Evolutionary conservation across 163 green algal species (phyloP).

Genomic region (Smithsoniella earleae): DNA sequence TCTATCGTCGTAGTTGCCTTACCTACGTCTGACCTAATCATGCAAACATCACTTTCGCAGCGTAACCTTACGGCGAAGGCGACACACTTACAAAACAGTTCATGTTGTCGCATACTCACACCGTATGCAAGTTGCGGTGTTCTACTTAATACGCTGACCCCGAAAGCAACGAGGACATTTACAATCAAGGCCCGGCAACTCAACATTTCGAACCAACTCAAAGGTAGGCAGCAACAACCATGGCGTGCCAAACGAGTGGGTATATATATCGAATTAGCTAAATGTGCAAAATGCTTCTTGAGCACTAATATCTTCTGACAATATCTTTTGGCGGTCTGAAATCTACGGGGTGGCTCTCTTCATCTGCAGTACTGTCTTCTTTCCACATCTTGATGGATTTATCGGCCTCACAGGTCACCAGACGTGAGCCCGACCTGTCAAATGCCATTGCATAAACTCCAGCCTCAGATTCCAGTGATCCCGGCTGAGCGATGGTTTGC

Average conservation of each 20-base stretch:
- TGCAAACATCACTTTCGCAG: too few species aligned
- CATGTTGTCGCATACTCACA: too few species aligned
- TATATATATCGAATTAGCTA: not conserved
- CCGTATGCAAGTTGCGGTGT: too few species aligned
- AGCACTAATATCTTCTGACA: not conserved
- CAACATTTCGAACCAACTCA: not conserved
- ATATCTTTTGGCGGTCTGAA: constrained; percentile 87
- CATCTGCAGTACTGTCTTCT: constrained; percentile 78
- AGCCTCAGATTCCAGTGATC: constrained; percentile 82
- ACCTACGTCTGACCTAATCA: too few species aligned
- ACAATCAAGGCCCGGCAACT: too few species aligned
- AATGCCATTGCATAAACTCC: constrained; percentile 60
- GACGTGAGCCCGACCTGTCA: constrained; percentile 68
- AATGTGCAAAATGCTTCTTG: not conserved
- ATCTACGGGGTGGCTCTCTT: constrained; percentile 76
- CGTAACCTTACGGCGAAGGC: too few species aligned
- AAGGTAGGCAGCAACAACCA: not conserved
- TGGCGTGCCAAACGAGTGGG: not conserved
- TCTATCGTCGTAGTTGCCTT: too few species aligned
- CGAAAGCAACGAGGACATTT: too few species aligned
- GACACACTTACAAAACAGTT: too few species aligned
- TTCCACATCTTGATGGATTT: constrained; percentile 99
- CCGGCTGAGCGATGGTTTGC: constrained; percentile 78
- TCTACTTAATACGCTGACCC: too few species aligned
- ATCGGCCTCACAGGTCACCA: constrained; percentile 88